phyloP scores from a whole-genome alignment of 78 protist species.

The Dictyostelium brefeldianum region DNA sequence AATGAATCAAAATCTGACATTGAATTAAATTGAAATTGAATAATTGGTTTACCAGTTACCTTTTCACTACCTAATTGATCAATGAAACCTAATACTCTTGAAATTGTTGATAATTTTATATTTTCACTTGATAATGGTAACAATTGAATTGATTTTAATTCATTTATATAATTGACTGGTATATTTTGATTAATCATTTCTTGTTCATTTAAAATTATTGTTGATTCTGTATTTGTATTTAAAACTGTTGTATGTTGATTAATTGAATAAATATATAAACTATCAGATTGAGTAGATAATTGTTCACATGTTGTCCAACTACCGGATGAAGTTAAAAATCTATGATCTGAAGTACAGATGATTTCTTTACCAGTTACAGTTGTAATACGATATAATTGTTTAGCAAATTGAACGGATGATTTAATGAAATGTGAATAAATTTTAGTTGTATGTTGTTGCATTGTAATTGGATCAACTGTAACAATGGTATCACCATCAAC shows the following conservation, averaged over 20 bases:
- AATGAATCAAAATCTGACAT: conserved; percentile 1
- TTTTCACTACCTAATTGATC: not conserved
- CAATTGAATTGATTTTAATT: conserved; percentile 5
- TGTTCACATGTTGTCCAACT: conserved; percentile 27
- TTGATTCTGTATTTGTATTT: not conserved
- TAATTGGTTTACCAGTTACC: not conserved
- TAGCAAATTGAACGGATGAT: conserved; percentile 10
- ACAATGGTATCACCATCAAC: conserved; percentile 30
- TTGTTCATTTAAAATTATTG: not conserved
- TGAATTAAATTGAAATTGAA: conserved; percentile 25
- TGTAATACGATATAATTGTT: conserved; percentile 6
- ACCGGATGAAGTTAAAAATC: conserved; percentile 42
- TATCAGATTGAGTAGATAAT: not conserved
- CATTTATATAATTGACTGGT: not conserved
- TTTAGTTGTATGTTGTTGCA: not conserved
- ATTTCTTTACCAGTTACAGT: conserved; percentile 27
- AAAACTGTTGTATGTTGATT: not conserved
- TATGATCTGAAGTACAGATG: conserved; percentile 53
- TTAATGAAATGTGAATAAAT: conserved; percentile 31
- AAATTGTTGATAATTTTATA: not conserved
- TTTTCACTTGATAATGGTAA: conserved; percentile 22
- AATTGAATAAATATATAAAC: not conserved
- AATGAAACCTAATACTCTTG: conserved; percentile 24
- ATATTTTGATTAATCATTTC: not conserved
- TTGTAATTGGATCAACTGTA: conserved; percentile 13